Conservation (phyloP, 345 rosid genomes). For the Populus euphratica region DNA sequence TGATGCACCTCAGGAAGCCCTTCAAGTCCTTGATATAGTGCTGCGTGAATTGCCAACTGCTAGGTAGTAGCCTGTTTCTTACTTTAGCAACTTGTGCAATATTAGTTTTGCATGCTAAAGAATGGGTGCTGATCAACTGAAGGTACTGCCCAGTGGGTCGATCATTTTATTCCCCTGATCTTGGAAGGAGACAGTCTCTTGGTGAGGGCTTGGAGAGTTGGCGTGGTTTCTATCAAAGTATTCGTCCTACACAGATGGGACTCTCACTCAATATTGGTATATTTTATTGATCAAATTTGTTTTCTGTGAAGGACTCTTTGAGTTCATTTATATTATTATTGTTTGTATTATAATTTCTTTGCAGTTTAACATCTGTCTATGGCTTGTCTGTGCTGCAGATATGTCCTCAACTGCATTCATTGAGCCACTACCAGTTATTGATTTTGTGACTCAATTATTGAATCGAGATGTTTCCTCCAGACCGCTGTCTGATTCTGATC, state of each 20-base stretch:
- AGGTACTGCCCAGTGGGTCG: slow-evolving; percentile 90
- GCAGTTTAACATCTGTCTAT: background rate
- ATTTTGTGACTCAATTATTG: slow-evolving; percentile 63
- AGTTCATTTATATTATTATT: background rate
- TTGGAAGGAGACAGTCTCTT: slow-evolving; percentile 73
- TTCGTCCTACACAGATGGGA: slow-evolving; percentile 97
- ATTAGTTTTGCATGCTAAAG: background rate
- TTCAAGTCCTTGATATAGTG: slow-evolving; percentile 96
- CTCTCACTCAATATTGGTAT: slow-evolving; percentile 80
- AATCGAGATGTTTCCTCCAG: slow-evolving; percentile 66
- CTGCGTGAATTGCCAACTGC: slow-evolving; percentile 84
- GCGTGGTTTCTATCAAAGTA: slow-evolving; percentile 97
- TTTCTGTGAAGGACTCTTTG: background rate
- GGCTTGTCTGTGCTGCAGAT: slow-evolving; percentile 41
- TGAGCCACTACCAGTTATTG: slow-evolving; percentile 80
- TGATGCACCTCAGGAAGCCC: slow-evolving; percentile 97
- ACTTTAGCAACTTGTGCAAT: background rate
- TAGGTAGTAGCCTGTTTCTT: slow-evolving; percentile 7
- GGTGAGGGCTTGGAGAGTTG: slow-evolving; percentile 97
- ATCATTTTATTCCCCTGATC: slow-evolving; percentile 79
- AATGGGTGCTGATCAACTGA: background rate
- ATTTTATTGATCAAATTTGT: background rate
- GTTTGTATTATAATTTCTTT: background rate
- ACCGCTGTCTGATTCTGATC: slow-evolving; percentile 85
- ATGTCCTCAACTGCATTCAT: slow-evolving; percentile 97